These are phyloP conservation scores for Solanum verrucosum DNA, from an alignment of 257 asterid species.

Conservation along the genomic window DNA sequence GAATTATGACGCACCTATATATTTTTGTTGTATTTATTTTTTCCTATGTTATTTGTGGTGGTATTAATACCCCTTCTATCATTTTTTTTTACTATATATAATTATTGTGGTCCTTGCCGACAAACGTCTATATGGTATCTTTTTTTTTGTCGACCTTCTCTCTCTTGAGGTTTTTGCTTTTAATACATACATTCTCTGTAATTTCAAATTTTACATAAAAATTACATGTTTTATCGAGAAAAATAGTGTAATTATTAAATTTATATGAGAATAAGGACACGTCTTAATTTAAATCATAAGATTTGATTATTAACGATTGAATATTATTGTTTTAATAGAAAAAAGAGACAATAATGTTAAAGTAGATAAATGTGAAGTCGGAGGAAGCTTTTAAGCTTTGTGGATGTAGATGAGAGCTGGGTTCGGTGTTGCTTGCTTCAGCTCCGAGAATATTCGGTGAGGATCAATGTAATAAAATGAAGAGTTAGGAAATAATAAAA, in stretches of 20 bases:
- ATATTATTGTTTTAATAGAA: neutral
- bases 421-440: neutral
- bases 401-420: neutral
- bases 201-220: neutral
- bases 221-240: neutral
- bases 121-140: neutral
- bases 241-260: neutral
- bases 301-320: neutral
- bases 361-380: too few species aligned
- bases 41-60: neutral
- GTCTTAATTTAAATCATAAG: neutral
- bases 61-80: neutral
- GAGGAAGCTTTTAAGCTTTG: neutral
- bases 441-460: neutral
- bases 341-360: neutral
- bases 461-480: neutral
- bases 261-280: neutral
- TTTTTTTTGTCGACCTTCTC: neutral
- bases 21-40: neutral
- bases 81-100: neutral
- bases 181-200: neutral
- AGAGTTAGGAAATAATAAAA: too few species aligned
- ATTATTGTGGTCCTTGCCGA: neutral
- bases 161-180: neutral
- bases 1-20: neutral